A percentile compares a stretch with the other conserved stretches of the same genome.
phyloP scores from a whole-genome alignment of 768 basidiomycete genomes.

The Pisolithus albus region DNA sequence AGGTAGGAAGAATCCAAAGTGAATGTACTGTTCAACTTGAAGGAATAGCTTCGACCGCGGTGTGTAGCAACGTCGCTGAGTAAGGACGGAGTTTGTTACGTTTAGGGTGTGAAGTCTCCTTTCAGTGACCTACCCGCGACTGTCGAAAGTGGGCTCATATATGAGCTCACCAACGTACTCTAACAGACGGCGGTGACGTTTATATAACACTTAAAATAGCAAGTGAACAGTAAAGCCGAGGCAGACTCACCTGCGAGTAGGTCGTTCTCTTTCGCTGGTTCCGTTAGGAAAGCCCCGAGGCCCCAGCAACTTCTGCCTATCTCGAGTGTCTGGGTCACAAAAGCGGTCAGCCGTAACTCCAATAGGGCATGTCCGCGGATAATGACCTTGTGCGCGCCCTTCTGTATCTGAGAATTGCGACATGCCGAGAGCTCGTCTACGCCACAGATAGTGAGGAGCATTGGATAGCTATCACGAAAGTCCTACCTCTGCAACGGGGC shows the following conservation, averaged over 20 bases:
- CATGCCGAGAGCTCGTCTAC: constrained; percentile 33
- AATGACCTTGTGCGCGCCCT: constrained; percentile 38
- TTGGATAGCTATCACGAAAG: neutral
- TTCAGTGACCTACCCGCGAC: constrained; percentile 40
- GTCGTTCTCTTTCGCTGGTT: constrained; percentile 38
- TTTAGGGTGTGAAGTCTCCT: neutral
- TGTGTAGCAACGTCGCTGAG: constrained; percentile 39
- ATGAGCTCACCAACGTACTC: constrained; percentile 67
- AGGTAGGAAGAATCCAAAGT: constrained; percentile 49
- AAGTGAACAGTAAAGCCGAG: neutral
- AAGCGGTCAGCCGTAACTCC: neutral
- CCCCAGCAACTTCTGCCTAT: constrained; percentile 44
- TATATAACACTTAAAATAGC: neutral
- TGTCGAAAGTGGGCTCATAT: constrained; percentile 39
- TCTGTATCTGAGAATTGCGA: constrained; percentile 45
- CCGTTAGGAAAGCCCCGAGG: constrained; percentile 46
- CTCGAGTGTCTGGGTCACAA: constrained; percentile 31
- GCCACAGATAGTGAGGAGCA: neutral
- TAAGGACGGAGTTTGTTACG: neutral
- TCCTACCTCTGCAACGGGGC: neutral
- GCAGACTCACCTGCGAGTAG: constrained; percentile 39
- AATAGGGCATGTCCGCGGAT: neutral
- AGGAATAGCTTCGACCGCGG: constrained; percentile 55
- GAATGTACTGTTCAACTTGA: constrained; percentile 40
- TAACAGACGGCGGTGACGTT: constrained; percentile 16